phyloP scores from a whole-genome alignment of 2,329 filamentous ascomycete species.

The Colletotrichum camelliae region DNA sequence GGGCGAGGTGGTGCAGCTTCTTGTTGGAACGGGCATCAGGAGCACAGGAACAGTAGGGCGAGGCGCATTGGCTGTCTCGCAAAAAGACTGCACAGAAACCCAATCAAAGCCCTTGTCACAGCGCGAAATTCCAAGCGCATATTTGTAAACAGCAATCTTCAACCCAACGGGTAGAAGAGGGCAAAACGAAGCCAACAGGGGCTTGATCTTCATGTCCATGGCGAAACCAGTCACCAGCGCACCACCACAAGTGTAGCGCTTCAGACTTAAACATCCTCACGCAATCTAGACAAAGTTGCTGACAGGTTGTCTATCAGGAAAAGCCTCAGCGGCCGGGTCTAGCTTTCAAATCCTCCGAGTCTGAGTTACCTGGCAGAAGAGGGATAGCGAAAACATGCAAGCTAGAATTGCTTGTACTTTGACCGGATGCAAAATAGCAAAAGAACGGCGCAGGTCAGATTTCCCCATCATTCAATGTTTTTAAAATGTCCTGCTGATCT shows the following conservation, averaged over 20 bases:
- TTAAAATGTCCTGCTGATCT: not conserved
- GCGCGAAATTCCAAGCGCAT: not conserved
- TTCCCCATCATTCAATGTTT: not conserved
- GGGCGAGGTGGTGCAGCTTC: not conserved
- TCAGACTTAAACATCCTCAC: not conserved
- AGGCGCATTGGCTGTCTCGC: not conserved
- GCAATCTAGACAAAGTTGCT: not conserved
- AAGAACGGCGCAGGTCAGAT: not conserved
- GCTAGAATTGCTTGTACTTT: not conserved
- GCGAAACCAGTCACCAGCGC: not conserved
- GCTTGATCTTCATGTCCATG: not conserved
- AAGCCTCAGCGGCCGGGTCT: not conserved
- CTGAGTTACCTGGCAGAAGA: not conserved
- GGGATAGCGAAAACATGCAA: not conserved
- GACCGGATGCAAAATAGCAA: not conserved
- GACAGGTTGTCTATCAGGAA: not conserved
- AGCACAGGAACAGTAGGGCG: not conserved
- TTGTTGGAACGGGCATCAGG: not conserved
- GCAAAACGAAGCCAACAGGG: not conserved
- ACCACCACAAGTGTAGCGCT: not conserved
- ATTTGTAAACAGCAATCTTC: not conserved
- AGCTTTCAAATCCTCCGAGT: not conserved
- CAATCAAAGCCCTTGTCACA: not conserved
- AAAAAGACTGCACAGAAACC: not conserved
- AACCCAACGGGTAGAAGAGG: not conserved